Base-by-base conservation (phyloP, 257 asterid genomes). In the Nicotiana tabacum region DNA sequence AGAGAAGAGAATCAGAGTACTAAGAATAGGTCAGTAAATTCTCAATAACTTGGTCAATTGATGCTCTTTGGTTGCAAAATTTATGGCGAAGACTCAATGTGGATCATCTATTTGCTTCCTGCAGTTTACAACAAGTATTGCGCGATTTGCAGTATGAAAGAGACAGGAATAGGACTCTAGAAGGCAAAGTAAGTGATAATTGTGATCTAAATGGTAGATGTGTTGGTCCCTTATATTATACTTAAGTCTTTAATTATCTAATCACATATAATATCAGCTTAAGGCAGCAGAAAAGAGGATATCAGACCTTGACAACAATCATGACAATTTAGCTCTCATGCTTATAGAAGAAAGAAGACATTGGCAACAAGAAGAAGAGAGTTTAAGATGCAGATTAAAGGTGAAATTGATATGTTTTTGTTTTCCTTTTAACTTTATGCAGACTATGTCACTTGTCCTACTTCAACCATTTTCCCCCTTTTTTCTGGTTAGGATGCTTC, bases 321-420 rank as follows among this genome's bases (percentile, higher is more conserved):
- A 88, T 51, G 92, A 88, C 17, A 30, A 8, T 39, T 65, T 85
- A 15, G 85, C 87, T 48, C 18, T 15, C 51, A 60, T 80, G 18
- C 83, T 90, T 61, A 2, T 87, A 8, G 89, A 90, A 55, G 98
- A 91, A 84, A 83, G 90, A 81, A 58, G 58, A 60, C 87, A 85
- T n/a, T 85, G 90, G 67, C 88, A 87, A 6, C 16, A 56, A 12
- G 90, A 87, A 76, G 95, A 89, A 83, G 87, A 87, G 67, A 74
- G 39, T 24, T 8, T 92, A 91, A 92, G 91, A 70, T 72, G 16
- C 56, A 87, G 72, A 70, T 64, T 88, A 74, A 81, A 69, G 92
- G 97, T 90, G 9, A 43, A 17, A 27, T 27, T 57, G 8, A 5
- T 35, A 58, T 21, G 12, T 10, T 33, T 12, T 12, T 55, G 7